Evolutionary conservation across 192 early-diverging fungal species (phyloP).

Genomic region (Borealophlyctis nickersoniae): DNA sequence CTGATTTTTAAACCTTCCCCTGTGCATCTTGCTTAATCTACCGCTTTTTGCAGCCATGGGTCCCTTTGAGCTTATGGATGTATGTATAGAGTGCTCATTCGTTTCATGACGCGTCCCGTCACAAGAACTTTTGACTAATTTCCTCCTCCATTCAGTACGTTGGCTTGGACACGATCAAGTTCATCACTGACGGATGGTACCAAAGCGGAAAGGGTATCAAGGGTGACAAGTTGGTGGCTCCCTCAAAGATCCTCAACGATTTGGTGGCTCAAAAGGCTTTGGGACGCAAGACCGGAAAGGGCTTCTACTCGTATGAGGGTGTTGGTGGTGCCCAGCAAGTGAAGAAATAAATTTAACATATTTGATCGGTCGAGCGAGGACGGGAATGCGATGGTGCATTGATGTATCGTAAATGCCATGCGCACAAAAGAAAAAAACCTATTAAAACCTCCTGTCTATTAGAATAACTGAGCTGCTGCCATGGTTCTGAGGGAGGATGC

Average conservation of each 20-base stretch:
- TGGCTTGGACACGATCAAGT: conserved; percentile 94
- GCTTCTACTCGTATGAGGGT: conserved; percentile 31
- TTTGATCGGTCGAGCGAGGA: no score
- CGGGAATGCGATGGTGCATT: no score
- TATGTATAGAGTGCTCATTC: conserved; percentile 46
- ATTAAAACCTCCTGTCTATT: no score
- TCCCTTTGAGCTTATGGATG: conserved; percentile 77
- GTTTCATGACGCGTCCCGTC: neutral
- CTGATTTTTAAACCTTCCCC: neutral
- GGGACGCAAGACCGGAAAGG: conserved; percentile 79
- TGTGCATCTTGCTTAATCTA: neutral
- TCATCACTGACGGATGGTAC: conserved; percentile 93
- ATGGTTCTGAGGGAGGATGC: no score
- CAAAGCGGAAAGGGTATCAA: conserved; percentile 73
- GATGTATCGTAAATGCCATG: no score
- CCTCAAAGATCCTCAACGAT: conserved; percentile 69
- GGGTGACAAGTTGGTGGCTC: conserved; percentile 67
- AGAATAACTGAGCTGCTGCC: no score
- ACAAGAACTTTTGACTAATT: neutral
- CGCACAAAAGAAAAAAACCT: no score
- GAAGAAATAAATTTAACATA: no score
- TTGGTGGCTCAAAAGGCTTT: conserved; percentile 70
- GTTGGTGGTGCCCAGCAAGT: conserved; percentile 31
- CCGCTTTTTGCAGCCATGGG: conserved; percentile 73
- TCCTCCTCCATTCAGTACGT: conserved; percentile 59